Conservation (phyloP, 1,284 basidiomycete species). For the Exobasidium cylindrosporum region DNA sequence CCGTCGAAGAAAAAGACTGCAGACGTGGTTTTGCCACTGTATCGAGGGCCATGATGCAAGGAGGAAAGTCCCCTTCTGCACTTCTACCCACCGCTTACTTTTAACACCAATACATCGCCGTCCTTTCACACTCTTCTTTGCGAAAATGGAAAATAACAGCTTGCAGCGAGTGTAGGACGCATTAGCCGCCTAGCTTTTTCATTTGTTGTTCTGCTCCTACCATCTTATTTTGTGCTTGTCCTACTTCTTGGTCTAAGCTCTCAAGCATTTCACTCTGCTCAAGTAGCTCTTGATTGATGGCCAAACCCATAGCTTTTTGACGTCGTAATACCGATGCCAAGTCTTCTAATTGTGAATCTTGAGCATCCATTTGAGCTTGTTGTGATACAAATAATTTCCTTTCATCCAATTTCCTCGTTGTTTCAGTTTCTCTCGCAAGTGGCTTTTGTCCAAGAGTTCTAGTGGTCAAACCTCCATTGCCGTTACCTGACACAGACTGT, state of each 20-base stretch:
- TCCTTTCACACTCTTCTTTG: too few relatives aligned
- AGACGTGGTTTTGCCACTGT: too few relatives aligned
- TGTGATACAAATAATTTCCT: conserved; percentile 76
- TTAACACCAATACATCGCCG: too few relatives aligned
- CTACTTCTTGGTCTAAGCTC: conserved; percentile 71
- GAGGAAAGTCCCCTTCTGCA: too few relatives aligned
- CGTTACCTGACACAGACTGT: not conserved
- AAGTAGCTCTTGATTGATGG: conserved; percentile 78
- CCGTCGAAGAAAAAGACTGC: too few relatives aligned
- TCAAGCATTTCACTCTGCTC: conserved; percentile 85
- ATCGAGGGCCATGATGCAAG: too few relatives aligned
- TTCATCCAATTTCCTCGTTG: conserved; percentile 82
- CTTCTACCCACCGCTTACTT: too few relatives aligned
- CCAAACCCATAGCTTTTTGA: conserved; percentile 80
- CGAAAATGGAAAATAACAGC: too few relatives aligned
- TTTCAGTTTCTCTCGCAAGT: conserved; percentile 67
- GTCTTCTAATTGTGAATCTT: conserved; percentile 76
- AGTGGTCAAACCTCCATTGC: conserved; percentile 15
- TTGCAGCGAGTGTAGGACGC: too few relatives aligned
- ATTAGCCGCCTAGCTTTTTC: conserved; percentile 52
- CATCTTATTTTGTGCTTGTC: conserved; percentile 72
- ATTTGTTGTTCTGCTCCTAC: conserved; percentile 74
- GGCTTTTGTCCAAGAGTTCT: conserved; percentile 2
- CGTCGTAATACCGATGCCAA: conserved; percentile 78
- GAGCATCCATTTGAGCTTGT: conserved; percentile 72